Evolutionary conservation across 2,329 filamentous ascomycete genomes (phyloP).

Genomic region (Byssochlamys sp.): DNA sequence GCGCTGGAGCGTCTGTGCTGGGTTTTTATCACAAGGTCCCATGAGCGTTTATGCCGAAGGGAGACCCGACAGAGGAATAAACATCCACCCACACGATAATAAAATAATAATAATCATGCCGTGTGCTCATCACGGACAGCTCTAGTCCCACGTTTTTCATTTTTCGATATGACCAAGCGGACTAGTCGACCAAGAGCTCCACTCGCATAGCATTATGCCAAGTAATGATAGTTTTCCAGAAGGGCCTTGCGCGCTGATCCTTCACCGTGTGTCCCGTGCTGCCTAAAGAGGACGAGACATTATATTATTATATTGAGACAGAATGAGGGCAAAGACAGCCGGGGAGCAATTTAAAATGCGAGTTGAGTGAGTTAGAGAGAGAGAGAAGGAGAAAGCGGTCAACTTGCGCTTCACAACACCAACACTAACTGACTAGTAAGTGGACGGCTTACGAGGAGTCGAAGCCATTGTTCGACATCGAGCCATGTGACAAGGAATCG

Average conservation of each 20-base stretch:
- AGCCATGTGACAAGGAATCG: not conserved
- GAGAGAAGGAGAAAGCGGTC: not conserved
- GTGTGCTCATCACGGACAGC: not conserved
- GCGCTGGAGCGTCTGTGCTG: not conserved
- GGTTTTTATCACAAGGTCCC: not conserved
- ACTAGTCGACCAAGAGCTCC: not conserved
- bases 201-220: not conserved
- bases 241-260: not conserved
- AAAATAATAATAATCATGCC: not conserved
- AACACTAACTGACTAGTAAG: not conserved
- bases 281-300: not conserved
- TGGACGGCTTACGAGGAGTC: not conserved
- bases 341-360: not conserved
- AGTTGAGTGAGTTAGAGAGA: not conserved
- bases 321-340: not conserved
- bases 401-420: not conserved
- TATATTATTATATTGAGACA: not conserved
- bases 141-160: not conserved
- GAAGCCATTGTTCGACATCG: not conserved
- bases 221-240: constrained; percentile 8
- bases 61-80: not conserved
- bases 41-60: not conserved
- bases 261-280: not conserved
- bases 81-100: not conserved
- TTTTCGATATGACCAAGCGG: not conserved